A percentile compares a stretch with the other conserved stretches of the same genome.
Evolutionary conservation across 139 green algal genomes (phyloP).

Genomic region (Micromonas pusilla): DNA sequence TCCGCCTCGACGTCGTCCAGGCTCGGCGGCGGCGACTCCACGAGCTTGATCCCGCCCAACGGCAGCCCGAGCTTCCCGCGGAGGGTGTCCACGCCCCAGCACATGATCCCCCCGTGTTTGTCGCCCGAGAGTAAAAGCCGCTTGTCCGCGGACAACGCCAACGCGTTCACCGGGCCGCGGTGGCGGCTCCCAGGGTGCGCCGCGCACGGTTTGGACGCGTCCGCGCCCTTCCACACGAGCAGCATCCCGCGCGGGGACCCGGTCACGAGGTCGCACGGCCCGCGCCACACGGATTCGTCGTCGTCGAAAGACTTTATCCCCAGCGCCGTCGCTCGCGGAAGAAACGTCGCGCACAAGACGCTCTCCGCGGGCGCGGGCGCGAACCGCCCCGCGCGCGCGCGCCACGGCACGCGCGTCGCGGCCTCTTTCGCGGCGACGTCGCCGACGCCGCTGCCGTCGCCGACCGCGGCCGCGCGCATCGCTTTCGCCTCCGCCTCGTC

Average conservation of each 20-base stretch:
- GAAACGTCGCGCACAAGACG: not conserved
- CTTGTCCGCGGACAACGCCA: not conserved
- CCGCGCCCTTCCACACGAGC: not conserved
- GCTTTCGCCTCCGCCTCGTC: too few relatives aligned
- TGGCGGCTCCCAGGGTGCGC: not conserved
- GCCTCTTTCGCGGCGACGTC: not conserved
- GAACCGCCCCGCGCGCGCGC: not conserved
- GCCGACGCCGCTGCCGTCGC: not conserved
- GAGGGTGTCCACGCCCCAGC: not conserved
- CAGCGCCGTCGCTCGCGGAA: not conserved
- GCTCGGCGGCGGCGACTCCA: not conserved
- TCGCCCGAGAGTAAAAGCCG: not conserved
- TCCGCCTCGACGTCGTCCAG: not conserved
- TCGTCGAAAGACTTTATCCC: not conserved
- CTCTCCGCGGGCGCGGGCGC: not conserved
- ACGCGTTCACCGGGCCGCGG: not conserved
- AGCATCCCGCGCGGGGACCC: not conserved
- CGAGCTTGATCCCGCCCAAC: not conserved
- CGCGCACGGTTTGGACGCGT: not conserved
- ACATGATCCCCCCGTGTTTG: not conserved
- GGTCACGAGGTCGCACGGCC: not conserved
- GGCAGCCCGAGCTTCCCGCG: not conserved
- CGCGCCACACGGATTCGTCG: too few relatives aligned
- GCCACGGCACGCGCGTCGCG: not conserved
- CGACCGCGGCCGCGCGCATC: too few relatives aligned